Evolutionary conservation across 148 eudicot genomes (phyloP).

Genomic region (Camellia japonica): DNA sequence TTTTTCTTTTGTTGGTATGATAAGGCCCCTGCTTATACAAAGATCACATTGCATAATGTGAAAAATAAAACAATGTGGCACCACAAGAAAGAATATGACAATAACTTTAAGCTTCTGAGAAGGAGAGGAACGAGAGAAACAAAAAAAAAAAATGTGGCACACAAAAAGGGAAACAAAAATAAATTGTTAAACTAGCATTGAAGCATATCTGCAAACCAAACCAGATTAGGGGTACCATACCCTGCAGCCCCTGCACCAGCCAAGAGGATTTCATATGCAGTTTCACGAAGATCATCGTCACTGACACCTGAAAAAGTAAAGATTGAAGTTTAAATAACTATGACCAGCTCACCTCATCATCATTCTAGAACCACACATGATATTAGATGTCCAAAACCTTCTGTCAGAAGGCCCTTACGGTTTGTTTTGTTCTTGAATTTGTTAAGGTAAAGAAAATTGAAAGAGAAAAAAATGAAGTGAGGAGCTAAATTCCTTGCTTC

Average conservation of each 20-base stretch:
- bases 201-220: constrained; percentile 16
- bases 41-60: constrained; percentile 1
- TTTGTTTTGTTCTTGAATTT: not conserved
- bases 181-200: constrained; percentile 9
- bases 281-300: constrained; percentile 95
- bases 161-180: not conserved
- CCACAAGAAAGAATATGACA: not conserved
- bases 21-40: constrained; percentile 64
- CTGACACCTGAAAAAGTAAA: constrained; percentile 56
- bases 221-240: constrained; percentile 41
- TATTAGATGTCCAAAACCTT: not conserved
- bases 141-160: constrained; percentile 11
- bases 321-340: constrained; percentile 12
- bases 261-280: constrained; percentile 91
- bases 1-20: constrained; percentile 92
- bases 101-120: not conserved
- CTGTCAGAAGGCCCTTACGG: not conserved
- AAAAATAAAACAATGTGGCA: not conserved
- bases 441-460: not conserved
- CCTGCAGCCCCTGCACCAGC: constrained; percentile 99
- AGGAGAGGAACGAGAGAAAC: constrained; percentile 5
- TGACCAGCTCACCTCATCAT: constrained; percentile 12
- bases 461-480: not conserved
- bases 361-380: not conserved
- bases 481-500: not conserved